These are phyloP conservation scores for Cicer judaicum DNA, from an alignment of 306 rosid species.

Conservation along the genomic window DNA sequence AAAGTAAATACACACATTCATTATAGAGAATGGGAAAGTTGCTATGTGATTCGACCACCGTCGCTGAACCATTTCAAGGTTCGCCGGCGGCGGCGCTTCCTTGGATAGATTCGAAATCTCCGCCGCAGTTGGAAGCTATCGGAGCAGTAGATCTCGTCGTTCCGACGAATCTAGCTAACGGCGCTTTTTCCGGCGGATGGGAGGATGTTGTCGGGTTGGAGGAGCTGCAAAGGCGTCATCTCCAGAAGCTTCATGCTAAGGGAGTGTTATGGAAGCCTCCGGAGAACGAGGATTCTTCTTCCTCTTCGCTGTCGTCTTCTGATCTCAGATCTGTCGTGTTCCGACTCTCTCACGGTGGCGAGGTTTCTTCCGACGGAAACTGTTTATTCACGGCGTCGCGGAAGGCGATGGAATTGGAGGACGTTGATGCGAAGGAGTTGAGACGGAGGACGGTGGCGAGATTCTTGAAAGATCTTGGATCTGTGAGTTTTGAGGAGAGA, in stretches of 20 bases:
- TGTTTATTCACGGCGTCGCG: conserved; percentile 88
- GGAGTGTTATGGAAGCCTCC: conserved; percentile 95
- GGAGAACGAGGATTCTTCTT: conserved; percentile 47
- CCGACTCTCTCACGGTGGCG: conserved; percentile 90
- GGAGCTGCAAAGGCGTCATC: conserved; percentile 83
- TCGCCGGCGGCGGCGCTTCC: conserved; percentile 62
- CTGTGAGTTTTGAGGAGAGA: conserved; percentile 60
- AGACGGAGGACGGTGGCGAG: conserved; percentile 81
- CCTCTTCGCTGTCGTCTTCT: conserved; percentile 37
- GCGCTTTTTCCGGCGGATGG: conserved; percentile 58
- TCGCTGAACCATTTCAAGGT: conserved; percentile 74
- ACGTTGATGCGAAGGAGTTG: conserved; percentile 68
- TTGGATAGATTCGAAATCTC: conserved; percentile 71
- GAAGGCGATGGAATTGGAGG: conserved; percentile 81
- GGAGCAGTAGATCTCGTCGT: conserved; percentile 71
- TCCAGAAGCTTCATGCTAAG: conserved; percentile 75
- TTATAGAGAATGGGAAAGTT: conserved; percentile 78
- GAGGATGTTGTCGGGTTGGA: conserved; percentile 84
- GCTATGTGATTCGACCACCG: conserved; percentile 80
- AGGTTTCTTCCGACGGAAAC: conserved; percentile 94
- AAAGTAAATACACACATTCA: conserved; percentile 21
- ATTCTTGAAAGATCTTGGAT: conserved; percentile 79
- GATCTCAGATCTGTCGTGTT: conserved; percentile 72
- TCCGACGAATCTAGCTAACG: conserved; percentile 31
- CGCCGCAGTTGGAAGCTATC: conserved; percentile 50